Evolutionary conservation across 345 rosid species (phyloP).

Genomic region (Odontarrhena argentea): DNA sequence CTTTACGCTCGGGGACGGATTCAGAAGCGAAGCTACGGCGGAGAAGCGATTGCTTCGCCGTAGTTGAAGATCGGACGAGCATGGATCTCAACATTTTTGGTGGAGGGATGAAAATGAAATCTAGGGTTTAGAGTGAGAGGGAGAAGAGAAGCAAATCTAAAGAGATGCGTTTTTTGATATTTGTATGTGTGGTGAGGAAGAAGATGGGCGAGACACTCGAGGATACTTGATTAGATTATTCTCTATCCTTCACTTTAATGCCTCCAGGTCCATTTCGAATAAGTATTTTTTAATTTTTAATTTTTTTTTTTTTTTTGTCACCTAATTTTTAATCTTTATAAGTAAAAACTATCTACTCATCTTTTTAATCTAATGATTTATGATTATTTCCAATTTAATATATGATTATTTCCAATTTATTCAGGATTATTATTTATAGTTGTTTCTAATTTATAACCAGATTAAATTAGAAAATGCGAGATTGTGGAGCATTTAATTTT

Average conservation of each 20-base stretch:
- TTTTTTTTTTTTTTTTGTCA: no score
- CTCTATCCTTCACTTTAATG: constrained; percentile 3
- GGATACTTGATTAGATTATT: background rate
- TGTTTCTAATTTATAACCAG: no score
- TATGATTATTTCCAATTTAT: background rate
- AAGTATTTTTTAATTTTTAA: background rate
- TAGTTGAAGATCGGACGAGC: constrained; percentile 40
- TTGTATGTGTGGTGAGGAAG: constrained; percentile 22
- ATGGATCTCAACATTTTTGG: constrained; percentile 52
- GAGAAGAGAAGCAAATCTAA: background rate
- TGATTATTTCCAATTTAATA: background rate
- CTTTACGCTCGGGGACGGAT: constrained; percentile 68
- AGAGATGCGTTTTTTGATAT: background rate
- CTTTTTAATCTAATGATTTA: background rate
- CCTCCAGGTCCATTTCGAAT: constrained; percentile 3
- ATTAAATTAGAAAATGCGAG: no score
- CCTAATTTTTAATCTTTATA: no score
- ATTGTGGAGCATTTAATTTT: no score
- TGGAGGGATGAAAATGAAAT: background rate
- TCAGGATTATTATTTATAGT: background rate
- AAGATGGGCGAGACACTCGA: constrained; percentile 35
- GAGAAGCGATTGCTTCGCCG: constrained; percentile 46
- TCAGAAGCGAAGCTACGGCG: constrained; percentile 63
- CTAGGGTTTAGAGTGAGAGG: constrained; percentile 14
- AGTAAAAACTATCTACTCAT: background rate